These are phyloP conservation scores for Adenanthera pavonina DNA, from an alignment of 306 rosid genomes.

Conservation along the genomic window DNA sequence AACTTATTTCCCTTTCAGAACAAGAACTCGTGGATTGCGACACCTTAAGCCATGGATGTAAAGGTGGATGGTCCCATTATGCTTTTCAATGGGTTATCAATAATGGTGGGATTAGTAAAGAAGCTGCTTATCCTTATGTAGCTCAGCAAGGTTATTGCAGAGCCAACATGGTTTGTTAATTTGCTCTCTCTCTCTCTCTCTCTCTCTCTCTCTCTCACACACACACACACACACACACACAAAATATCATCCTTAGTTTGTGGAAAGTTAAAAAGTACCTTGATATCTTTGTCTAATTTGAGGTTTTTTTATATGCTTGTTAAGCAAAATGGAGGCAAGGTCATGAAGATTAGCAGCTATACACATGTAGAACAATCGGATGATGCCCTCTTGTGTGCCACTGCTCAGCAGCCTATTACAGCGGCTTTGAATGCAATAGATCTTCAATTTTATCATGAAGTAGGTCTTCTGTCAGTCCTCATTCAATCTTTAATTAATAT, in stretches of 20 bases:
- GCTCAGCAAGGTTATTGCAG: background rate
- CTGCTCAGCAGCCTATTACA: background rate
- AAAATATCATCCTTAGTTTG: background rate
- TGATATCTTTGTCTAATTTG: background rate
- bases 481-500: background rate
- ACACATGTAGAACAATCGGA: background rate
- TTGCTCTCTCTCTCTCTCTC: background rate
- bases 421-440: background rate
- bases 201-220: background rate
- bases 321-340: background rate
- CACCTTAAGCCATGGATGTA: too few relatives aligned
- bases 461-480: background rate
- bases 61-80: background rate
- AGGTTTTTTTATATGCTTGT: too few relatives aligned
- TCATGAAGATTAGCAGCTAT: background rate
- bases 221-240: too few relatives aligned
- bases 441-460: background rate
- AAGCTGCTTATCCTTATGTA: background rate
- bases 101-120: background rate
- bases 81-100: background rate
- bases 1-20: conserved; percentile 55
- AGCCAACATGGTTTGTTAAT: background rate
- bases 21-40: conserved; percentile 47
- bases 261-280: background rate
- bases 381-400: too few relatives aligned